Evolutionary conservation across 148 eudicot genomes (phyloP).

Genomic region (Persicaria maculosa): DNA sequence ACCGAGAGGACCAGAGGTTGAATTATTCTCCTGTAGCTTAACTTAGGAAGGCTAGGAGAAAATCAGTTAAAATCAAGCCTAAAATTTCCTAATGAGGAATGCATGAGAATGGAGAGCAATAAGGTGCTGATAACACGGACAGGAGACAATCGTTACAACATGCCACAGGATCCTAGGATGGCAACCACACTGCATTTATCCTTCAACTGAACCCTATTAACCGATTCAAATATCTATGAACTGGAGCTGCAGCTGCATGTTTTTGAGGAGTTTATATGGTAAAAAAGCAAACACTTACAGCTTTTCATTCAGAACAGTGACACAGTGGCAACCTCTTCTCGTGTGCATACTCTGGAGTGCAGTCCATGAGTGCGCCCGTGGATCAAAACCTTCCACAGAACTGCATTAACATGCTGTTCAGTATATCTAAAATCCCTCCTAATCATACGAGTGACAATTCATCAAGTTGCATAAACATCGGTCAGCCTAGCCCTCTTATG

Average conservation of each 20-base stretch:
- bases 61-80: too few relatives aligned
- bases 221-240: too few relatives aligned
- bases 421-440: not conserved
- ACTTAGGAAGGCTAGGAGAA: too few relatives aligned
- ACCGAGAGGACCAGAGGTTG: too few relatives aligned
- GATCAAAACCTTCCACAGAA: constrained; percentile 68
- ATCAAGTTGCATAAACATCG: not conserved
- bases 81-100: too few relatives aligned
- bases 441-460: not conserved
- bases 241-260: not conserved
- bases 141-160: too few relatives aligned
- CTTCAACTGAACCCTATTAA: too few relatives aligned
- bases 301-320: constrained; percentile 54
- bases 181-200: too few relatives aligned
- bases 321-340: constrained; percentile 63
- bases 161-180: too few relatives aligned
- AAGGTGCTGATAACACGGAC: too few relatives aligned
- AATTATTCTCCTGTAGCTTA: too few relatives aligned
- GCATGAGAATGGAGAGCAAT: too few relatives aligned
- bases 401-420: constrained; percentile 25
- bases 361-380: constrained; percentile 55
- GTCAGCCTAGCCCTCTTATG: not conserved
- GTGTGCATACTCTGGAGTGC: constrained; percentile 40
- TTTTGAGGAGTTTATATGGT: not conserved
- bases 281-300: constrained; percentile 42